A percentile compares a stretch with the other conserved stretches of the same genome.
Conservation (phyloP, 768 basidiomycete species). For the Lanmaoa pseudosensibilis region DNA sequence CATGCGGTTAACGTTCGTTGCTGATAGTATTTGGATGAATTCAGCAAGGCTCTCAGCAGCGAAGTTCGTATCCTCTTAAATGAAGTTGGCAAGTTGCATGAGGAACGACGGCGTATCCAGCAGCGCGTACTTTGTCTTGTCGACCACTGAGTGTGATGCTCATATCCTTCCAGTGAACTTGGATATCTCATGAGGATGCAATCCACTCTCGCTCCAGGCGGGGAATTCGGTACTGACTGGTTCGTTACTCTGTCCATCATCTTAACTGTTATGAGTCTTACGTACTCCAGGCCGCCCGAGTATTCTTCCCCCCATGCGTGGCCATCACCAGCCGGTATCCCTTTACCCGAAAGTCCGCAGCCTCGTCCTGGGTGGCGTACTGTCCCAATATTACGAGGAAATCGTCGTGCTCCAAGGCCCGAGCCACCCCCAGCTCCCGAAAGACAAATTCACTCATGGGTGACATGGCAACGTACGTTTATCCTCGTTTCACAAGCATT, state of each 20-base stretch:
- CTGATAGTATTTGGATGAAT: slow-evolving; percentile 72
- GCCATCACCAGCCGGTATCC: slow-evolving; percentile 39
- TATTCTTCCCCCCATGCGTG: slow-evolving; percentile 42
- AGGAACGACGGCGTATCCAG: slow-evolving; percentile 69
- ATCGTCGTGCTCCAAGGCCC: slow-evolving; percentile 34
- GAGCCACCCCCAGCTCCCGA: slow-evolving; percentile 33
- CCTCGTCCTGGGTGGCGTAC: slow-evolving; percentile 59
- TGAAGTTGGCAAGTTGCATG: slow-evolving; percentile 76
- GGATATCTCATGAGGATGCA: slow-evolving; percentile 64
- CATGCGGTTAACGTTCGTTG: neutral
- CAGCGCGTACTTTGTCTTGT: slow-evolving; percentile 48
- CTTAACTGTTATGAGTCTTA: neutral
- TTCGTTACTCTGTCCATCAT: slow-evolving; percentile 21
- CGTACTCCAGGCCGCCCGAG: slow-evolving; percentile 36
- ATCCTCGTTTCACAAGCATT: neutral
- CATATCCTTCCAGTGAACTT: slow-evolving; percentile 53
- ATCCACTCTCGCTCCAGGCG: slow-evolving; percentile 71
- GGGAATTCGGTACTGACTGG: slow-evolving; percentile 79
- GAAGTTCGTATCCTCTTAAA: slow-evolving; percentile 77
- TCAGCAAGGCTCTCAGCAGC: slow-evolving; percentile 69
- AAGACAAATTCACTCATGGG: slow-evolving; percentile 48
- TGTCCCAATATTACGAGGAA: slow-evolving; percentile 35
- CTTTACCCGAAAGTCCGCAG: slow-evolving; percentile 40
- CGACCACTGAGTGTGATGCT: neutral
- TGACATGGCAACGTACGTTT: slow-evolving; percentile 61